phyloP scores from a whole-genome alignment of 2,329 filamentous ascomycete genomes.

The Alternaria infectoria region DNA sequence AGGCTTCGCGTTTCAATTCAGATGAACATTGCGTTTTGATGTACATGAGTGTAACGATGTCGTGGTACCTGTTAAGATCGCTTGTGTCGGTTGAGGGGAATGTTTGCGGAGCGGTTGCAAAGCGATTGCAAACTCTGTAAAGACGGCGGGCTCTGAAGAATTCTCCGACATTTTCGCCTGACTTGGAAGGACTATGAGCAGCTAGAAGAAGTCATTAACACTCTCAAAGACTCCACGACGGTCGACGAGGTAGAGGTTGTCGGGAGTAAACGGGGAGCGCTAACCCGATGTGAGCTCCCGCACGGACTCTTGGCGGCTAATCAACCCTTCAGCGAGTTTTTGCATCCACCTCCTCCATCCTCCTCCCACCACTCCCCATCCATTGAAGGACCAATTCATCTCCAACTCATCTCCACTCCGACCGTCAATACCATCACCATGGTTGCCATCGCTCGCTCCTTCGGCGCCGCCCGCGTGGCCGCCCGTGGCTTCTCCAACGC shows the following conservation, averaged over 20 bases:
- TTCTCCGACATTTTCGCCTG: neutral
- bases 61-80: neutral
- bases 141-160: neutral
- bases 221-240: neutral
- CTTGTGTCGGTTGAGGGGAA: neutral
- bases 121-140: neutral
- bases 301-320: slow-evolving; percentile 27
- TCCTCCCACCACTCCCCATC: slow-evolving; percentile 37
- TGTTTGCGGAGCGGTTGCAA: neutral
- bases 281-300: slow-evolving; percentile 22
- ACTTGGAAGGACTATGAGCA: neutral
- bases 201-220: too few relatives aligned
- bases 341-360: slow-evolving; percentile 33
- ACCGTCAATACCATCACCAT: slow-evolving; percentile 45
- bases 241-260: slow-evolving; percentile 7
- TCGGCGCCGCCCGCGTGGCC: slow-evolving; percentile 50
- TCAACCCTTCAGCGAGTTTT: slow-evolving; percentile 28
- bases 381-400: slow-evolving; percentile 48
- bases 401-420: slow-evolving; percentile 49
- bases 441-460: slow-evolving; percentile 50
- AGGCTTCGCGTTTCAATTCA: fast-evolving
- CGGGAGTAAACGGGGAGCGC: slow-evolving; percentile 19
- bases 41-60: neutral
- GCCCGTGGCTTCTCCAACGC: slow-evolving; percentile 49
- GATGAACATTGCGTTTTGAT: neutral